Percentiles rank a stretch among this genome's conserved stretches.
These are phyloP conservation scores for Citrus australasica DNA, from an alignment of 345 rosid genomes.

Conservation along the genomic window DNA sequence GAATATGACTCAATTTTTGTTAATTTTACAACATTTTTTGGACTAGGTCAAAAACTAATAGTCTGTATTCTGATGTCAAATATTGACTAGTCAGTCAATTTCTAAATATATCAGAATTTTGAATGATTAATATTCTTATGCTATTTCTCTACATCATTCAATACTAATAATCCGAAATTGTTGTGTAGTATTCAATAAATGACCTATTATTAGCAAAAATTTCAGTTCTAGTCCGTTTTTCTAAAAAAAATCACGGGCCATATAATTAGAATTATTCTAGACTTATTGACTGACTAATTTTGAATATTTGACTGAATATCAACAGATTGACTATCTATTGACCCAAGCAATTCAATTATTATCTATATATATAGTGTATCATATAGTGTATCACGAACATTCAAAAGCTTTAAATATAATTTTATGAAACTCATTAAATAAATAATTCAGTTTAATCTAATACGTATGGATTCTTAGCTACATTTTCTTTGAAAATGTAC, in stretches of 20 bases:
- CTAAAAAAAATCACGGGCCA: too few species aligned
- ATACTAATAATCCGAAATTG: background rate
- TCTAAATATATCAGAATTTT: background rate
- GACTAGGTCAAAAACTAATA: background rate
- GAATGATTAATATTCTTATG: background rate
- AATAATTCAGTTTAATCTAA: background rate
- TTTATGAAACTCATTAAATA: background rate
- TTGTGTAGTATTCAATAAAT: background rate
- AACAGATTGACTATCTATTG: background rate
- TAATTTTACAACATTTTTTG: background rate
- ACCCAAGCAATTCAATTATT: too few species aligned
- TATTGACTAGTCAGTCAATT: background rate
- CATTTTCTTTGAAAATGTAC: background rate
- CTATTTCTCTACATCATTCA: background rate
- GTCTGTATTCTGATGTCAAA: background rate
- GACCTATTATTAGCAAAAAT: background rate
- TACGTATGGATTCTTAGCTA: background rate
- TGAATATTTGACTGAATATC: background rate
- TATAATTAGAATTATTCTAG: too few species aligned
- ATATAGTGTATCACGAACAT: background rate
- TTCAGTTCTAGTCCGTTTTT: background rate
- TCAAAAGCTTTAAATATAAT: background rate
- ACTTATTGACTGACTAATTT: background rate
- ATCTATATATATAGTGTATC: too few species aligned
- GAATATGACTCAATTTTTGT: background rate